phyloP scores from a whole-genome alignment of 495 filamentous ascomycete species.

The Polyplosphaeria fusca region DNA sequence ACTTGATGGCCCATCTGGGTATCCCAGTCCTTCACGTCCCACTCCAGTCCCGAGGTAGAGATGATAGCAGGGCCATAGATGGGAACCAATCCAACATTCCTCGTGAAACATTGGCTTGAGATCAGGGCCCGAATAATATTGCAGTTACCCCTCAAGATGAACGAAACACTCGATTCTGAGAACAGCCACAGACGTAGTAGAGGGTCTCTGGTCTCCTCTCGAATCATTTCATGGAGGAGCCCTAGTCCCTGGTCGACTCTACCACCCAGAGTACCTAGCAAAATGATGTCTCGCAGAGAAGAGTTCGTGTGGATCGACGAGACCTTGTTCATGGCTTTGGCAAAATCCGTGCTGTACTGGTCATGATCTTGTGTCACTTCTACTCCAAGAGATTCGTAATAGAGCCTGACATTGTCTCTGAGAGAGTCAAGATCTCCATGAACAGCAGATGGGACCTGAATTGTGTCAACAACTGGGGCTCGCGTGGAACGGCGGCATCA shows the following conservation, averaged over 20 bases:
- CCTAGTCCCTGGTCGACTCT: constrained; percentile 90
- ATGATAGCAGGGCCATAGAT: constrained; percentile 69
- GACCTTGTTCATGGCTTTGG: constrained; percentile 69
- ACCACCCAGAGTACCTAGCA: constrained; percentile 81
- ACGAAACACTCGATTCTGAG: constrained; percentile 74
- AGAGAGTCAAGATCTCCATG: constrained; percentile 91
- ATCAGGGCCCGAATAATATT: constrained; percentile 67
- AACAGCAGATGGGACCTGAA: constrained; percentile 60
- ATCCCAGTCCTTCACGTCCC: constrained; percentile 79
- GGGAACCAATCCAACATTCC: constrained; percentile 82
- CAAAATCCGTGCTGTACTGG: constrained; percentile 83
- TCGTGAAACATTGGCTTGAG: constrained; percentile 44
- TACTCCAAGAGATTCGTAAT: constrained; percentile 57
- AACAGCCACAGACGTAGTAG: constrained; percentile 51
- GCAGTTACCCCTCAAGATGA: constrained; percentile 64
- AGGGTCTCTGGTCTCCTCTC: constrained; percentile 41
- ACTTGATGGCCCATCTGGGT: constrained; percentile 80
- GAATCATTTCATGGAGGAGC: constrained; percentile 69
- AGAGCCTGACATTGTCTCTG: constrained; percentile 50
- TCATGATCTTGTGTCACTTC: constrained; percentile 64
- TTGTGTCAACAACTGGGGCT: constrained; percentile 30
- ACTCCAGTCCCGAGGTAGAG: constrained; percentile 75
- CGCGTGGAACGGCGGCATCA: background rate
- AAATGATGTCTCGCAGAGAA: constrained; percentile 50
- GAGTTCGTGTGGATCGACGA: background rate